phyloP scores from a whole-genome alignment of 2,329 filamentous ascomycete genomes.

The Plenodomus tracheiphilus region DNA sequence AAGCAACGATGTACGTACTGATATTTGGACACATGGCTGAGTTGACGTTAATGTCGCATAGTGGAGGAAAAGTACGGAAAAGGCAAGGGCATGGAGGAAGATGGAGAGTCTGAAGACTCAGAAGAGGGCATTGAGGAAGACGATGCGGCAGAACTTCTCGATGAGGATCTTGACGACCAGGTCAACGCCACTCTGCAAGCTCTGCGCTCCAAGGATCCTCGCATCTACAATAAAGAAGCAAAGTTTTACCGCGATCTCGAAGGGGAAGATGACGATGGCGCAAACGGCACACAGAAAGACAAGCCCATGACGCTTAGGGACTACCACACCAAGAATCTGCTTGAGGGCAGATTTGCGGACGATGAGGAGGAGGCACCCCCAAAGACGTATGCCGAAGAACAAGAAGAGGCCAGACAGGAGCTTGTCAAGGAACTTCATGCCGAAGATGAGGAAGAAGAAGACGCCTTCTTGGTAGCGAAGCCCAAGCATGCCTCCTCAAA shows the following conservation, averaged over 20 bases:
- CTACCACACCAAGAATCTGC: slow-evolving; percentile 89
- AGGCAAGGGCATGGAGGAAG: slow-evolving; percentile 42
- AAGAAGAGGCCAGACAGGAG: slow-evolving; percentile 76
- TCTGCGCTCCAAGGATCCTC: slow-evolving; percentile 86
- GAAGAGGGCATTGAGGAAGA: slow-evolving; percentile 77
- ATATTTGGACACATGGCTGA: slow-evolving; percentile 11
- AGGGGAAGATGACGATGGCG: slow-evolving; percentile 47
- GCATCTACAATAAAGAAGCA: slow-evolving; percentile 78
- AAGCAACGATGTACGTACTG: slow-evolving; percentile 64
- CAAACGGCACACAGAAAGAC: slow-evolving; percentile 62
- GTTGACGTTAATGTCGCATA: slow-evolving; percentile 44
- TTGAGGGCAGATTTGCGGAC: slow-evolving; percentile 69
- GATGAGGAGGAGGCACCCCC: slow-evolving; percentile 59
- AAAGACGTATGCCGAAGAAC: slow-evolving; percentile 83
- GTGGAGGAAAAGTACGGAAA: slow-evolving; percentile 87
- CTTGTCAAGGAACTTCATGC: slow-evolving; percentile 82
- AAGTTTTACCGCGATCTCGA: slow-evolving; percentile 76
- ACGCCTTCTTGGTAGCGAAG: slow-evolving; percentile 78
- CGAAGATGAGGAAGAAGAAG: slow-evolving; percentile 58
- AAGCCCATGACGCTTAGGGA: slow-evolving; percentile 86
- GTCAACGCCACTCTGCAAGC: slow-evolving; percentile 86
- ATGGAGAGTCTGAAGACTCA: slow-evolving; percentile 56
- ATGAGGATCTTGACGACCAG: slow-evolving; percentile 80
- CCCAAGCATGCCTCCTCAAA: slow-evolving; percentile 45
- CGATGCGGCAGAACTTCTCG: slow-evolving; percentile 84